phyloP scores from a whole-genome alignment of 495 filamentous ascomycete genomes.

The Aspergillus incahuasiensis region DNA sequence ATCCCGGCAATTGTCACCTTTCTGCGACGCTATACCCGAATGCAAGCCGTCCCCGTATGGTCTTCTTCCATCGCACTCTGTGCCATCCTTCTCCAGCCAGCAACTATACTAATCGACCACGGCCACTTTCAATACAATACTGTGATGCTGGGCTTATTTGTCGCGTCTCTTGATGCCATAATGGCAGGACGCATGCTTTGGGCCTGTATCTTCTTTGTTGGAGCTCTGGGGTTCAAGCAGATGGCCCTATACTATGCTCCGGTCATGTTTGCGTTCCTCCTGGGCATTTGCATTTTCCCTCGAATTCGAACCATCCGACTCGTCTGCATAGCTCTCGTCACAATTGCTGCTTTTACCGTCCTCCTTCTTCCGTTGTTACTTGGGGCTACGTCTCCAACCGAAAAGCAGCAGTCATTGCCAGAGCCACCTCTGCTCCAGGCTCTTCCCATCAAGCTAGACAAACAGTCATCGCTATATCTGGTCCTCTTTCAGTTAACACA shows the following conservation, averaged over 20 bases:
- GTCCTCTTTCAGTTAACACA: slow-evolving; percentile 72
- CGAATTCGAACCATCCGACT: slow-evolving; percentile 64
- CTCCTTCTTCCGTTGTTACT: slow-evolving; percentile 69
- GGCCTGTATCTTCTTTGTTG: slow-evolving; percentile 91
- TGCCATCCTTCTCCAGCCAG: slow-evolving; percentile 89
- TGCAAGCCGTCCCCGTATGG: slow-evolving; percentile 69
- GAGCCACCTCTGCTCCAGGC: slow-evolving; percentile 55
- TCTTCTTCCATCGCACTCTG: slow-evolving; percentile 77
- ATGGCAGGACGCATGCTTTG: slow-evolving; percentile 79
- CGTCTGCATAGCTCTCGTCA: slow-evolving; percentile 67
- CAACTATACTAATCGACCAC: slow-evolving; percentile 88
- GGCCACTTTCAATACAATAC: slow-evolving; percentile 99
- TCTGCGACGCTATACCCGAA: slow-evolving; percentile 68
- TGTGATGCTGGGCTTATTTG: slow-evolving; percentile 87
- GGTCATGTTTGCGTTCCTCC: slow-evolving; percentile 82
- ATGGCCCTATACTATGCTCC: slow-evolving; percentile 98
- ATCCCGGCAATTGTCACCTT: slow-evolving; percentile 82
- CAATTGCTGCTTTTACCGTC: slow-evolving; percentile 65
- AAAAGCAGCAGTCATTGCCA: slow-evolving; percentile 39
- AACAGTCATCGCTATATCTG: slow-evolving; percentile 63
- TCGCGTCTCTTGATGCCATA: slow-evolving; percentile 84
- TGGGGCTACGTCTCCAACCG: slow-evolving; percentile 40
- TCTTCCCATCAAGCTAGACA: slow-evolving; percentile 55
- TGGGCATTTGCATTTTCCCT: slow-evolving; percentile 79
- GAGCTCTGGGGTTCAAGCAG: slow-evolving; percentile 90